Evolutionary conservation across 768 basidiomycete genomes (phyloP), one percentile per base, ranked within the genome.

Genomic region (Strobilomyces confusus): DNA sequence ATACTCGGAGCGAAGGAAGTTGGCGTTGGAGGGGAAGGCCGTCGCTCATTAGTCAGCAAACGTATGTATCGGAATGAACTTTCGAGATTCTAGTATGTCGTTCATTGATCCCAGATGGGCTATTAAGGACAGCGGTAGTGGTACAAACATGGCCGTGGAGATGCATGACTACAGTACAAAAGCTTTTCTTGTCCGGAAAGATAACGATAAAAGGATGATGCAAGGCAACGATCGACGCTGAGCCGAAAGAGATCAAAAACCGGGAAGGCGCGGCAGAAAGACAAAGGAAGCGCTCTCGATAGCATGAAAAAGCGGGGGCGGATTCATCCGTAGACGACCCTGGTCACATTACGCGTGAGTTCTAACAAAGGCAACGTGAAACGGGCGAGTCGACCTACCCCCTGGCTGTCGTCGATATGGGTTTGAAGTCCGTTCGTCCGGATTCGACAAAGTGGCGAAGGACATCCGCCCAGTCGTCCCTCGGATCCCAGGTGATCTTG

Each of bases 391-490:
- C 26, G 54, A 74, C 87, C 77, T 69, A 89, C 87, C 88, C 87
- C 72, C 82, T 71, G 7, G 82, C 52, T 11, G 87, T 86, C 19
- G 87, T 87, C 37, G 87, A 88, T 75, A 89, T 86, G n/a, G 89
- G 89, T 64, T 83, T 81, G 72, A 91, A 91, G 66, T 89, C 87
- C 17, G 81, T 82, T 44, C 87, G 80, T 26, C 87, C 89, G 19
- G 76, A 74, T 52, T 85, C 83, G 52, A 89, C 82, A 62, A 86
- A 90, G 70, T 87, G 83, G 33, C 77, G 72, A 43, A 91, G 79
- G 30, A 86, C 82, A 19, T 77, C 75, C 6, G 73, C 69, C 89
- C 89, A 92, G 68, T 92, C 89, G 12, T 83, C 83, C 50, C 88
- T 76, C 19, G 69, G 60, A 65, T 89, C 88, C 89, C 89, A 91